Evolutionary conservation across 23 red algal species (phyloP), one percentile per base, ranked within the genome.

Genomic region (Gracilaria caudata): DNA sequence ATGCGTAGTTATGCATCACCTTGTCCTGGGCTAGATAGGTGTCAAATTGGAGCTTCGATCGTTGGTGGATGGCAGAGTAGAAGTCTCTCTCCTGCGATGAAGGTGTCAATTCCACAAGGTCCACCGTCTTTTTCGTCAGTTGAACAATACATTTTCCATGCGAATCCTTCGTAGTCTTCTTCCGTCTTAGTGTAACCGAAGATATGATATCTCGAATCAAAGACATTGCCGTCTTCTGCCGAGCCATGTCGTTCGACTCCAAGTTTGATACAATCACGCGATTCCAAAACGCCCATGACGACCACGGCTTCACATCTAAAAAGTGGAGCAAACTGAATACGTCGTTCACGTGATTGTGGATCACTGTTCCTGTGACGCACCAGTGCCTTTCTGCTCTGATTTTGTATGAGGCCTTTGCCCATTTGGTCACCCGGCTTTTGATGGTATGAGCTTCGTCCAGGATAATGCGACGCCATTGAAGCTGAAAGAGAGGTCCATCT

Each of bases 391-490:
- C 81, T 17, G 88, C 82, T 37, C 64, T 73, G 23, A 97, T 51
- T 26, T 78, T 65, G 61, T 73, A 97, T 3, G 58, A 64, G 7
- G 94, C 88, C 24, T 70, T 75, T 51, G 94, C 84, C 81, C 74
- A 77, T 54, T 84, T 77, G 25, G 94, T 84, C 4, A 54, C 12
- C 23, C 84, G 73, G 21, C 86, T 90, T 64, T 82, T 86, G 44
- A 97, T 97, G 21, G 81, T 86, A 55, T 97, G 94, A 3, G 94
- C 94, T 33, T 97, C 94, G 54, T 97, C 94, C 51, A 97, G 64
- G 11, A 97, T 57, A 41, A 92, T 73, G 43, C 94, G 68, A 51
- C 83, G 86, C 94, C 94, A 97, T 7, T 92, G 68, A 43, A 90
- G 53, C 13, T 87, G 56, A 38, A 89, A 90, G 28, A 94, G 64